Percentiles rank a stretch among this genome's conserved stretches.
phyloP scores from a whole-genome alignment of 495 filamentous ascomycete species.

The Penicillium pancosmium region DNA sequence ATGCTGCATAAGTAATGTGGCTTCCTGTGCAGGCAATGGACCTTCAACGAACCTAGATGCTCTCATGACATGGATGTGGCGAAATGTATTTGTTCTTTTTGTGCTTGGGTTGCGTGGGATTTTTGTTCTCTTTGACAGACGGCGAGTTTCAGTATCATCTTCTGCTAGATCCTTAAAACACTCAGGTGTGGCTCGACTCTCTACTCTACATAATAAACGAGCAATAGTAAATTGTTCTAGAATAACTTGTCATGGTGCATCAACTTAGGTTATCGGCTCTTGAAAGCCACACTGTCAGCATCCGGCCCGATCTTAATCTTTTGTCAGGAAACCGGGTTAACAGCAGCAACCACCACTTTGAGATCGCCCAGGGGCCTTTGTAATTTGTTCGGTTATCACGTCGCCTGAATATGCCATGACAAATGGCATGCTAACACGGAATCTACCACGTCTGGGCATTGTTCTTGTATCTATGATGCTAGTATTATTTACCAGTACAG shows the following conservation, averaged over 20 bases:
- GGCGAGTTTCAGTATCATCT: conserved; percentile 12
- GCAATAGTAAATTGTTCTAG: not conserved
- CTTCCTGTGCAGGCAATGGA: not conserved
- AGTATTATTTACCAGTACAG: too few species aligned
- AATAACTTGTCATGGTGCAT: not conserved
- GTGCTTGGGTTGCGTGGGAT: conserved; percentile 20
- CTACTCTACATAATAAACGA: not conserved
- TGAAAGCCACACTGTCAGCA: not conserved
- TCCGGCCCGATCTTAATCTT: not conserved
- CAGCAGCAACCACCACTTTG: too few species aligned
- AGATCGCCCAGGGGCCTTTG: too few species aligned
- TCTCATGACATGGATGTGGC: conserved; percentile 35
- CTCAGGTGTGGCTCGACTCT: conserved; percentile 1
- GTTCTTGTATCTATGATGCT: too few species aligned
- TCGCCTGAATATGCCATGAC: too few species aligned
- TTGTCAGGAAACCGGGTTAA: too few species aligned
- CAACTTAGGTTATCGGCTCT: not conserved
- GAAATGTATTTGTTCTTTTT: conserved; percentile 30
- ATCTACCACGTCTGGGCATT: too few species aligned
- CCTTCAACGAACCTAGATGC: conserved; percentile 26
- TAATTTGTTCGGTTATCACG: too few species aligned
- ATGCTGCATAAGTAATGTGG: conserved; percentile 13
- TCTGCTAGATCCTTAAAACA: conserved; percentile 2
- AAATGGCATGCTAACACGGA: too few species aligned
- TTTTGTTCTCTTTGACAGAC: conserved; percentile 4